These are phyloP conservation scores for Suhomyces xylopsoci DNA, from an alignment of 805 yeast species.

Conservation along the genomic window DNA sequence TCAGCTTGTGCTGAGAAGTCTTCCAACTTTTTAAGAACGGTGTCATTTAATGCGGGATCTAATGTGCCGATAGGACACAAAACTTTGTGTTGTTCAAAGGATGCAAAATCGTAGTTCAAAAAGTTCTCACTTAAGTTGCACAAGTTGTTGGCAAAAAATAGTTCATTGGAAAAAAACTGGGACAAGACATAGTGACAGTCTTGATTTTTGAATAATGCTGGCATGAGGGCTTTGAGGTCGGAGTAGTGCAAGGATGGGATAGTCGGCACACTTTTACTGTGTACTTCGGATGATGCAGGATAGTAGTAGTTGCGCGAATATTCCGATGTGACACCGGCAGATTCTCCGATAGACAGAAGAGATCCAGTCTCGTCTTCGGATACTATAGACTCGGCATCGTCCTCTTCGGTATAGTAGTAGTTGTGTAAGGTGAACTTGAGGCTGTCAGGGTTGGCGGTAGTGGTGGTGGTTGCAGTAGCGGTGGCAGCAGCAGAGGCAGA, in stretches of 20 bases:
- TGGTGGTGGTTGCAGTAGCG: neutral
- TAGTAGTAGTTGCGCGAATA: neutral
- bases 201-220: conserved; percentile 4
- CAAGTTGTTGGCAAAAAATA: conserved; percentile 13
- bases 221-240: conserved; percentile 5
- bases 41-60: neutral
- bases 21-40: conserved; percentile 4
- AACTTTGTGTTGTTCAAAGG: conserved; percentile 3
- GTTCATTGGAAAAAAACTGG: conserved; percentile 13
- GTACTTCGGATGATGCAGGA: neutral
- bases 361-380: conserved; percentile 4
- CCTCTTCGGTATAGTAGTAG: conserved; percentile 7
- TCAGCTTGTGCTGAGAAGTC: conserved; percentile 5
- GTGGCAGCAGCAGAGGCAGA: neutral
- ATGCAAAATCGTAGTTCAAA: conserved; percentile 7
- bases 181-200: neutral
- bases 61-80: conserved; percentile 5
- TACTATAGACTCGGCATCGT: conserved; percentile 8
- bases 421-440: conserved; percentile 3
- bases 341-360: neutral
- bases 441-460: conserved; percentile 1
- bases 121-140: conserved; percentile 10
- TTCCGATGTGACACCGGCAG: neutral
- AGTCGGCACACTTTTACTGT: neutral
- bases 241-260: neutral